A percentile compares a stretch with the other conserved stretches of the same genome.
phyloP scores from a whole-genome alignment of 2,329 filamentous ascomycete species.

The Fusarium sp. region DNA sequence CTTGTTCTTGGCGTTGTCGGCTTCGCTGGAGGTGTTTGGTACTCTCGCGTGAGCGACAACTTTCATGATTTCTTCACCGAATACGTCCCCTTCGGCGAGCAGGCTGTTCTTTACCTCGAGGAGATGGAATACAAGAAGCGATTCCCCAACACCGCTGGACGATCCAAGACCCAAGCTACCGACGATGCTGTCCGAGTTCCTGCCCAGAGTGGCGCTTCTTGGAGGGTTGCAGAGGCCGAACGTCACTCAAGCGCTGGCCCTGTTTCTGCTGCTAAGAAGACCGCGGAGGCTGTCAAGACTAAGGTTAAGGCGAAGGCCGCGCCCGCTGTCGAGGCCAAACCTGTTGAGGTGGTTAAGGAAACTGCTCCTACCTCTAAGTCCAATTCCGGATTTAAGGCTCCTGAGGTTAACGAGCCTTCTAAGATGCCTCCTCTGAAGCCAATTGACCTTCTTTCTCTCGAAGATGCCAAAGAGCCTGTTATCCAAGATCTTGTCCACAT shows the following conservation, averaged over 20 bases:
- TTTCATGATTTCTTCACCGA: constrained; percentile 99
- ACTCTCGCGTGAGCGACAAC: constrained; percentile 93
- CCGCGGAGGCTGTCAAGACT: constrained; percentile 49
- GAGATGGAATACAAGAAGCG: constrained; percentile 92
- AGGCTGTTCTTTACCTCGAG: constrained; percentile 94
- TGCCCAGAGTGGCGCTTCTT: constrained; percentile 86
- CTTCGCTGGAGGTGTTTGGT: constrained; percentile 91
- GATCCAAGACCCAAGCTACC: constrained; percentile 65
- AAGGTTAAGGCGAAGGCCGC: constrained; percentile 49
- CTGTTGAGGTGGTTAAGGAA: constrained; percentile 48
- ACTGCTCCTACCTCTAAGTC: constrained; percentile 49
- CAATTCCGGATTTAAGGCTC: constrained; percentile 61
- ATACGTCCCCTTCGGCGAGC: constrained; percentile 94
- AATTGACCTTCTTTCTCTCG: constrained; percentile 83
- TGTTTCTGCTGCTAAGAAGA: constrained; percentile 52
- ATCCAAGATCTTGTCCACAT: constrained; percentile 95
- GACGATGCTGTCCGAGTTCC: constrained; percentile 85
- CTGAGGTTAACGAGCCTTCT: constrained; percentile 76
- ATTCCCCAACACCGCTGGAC: constrained; percentile 70
- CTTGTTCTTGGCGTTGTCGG: constrained; percentile 81
- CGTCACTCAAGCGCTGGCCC: constrained; percentile 72
- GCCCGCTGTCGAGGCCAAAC: constrained; percentile 38
- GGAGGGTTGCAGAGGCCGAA: constrained; percentile 74
- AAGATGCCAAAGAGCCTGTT: constrained; percentile 83
- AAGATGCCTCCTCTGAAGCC: constrained; percentile 73